Percentiles rank a stretch among this genome's conserved stretches.
phyloP scores from a whole-genome alignment of 2,329 filamentous ascomycete species.

The Penicillium sp. region DNA sequence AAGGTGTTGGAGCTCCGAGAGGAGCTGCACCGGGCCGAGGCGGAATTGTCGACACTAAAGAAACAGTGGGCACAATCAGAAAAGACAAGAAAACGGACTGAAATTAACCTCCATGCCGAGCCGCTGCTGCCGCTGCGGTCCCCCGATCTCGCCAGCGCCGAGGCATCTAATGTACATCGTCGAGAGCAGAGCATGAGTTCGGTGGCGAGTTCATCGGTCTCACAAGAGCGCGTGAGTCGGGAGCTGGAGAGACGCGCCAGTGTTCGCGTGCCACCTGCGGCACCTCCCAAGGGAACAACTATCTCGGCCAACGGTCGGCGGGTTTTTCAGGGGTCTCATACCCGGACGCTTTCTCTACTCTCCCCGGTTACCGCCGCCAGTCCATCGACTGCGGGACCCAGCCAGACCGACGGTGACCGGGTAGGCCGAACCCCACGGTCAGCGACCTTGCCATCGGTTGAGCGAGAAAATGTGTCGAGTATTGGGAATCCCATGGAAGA shows the following conservation, averaged over 20 bases:
- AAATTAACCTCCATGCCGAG: conserved; percentile 62
- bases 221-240: conserved; percentile 43
- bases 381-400: conserved; percentile 20
- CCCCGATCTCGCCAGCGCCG: conserved; percentile 24
- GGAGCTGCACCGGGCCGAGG: conserved; percentile 81
- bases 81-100: conserved; percentile 71
- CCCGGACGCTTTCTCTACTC: conserved; percentile 75
- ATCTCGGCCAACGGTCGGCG: conserved; percentile 54
- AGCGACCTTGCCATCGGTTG: conserved; percentile 45
- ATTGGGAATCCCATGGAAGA: conserved; percentile 23
- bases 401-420: conserved; percentile 27
- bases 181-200: conserved; percentile 33
- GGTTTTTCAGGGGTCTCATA: conserved; percentile 68
- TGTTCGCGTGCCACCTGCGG: conserved; percentile 56
- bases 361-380: conserved; percentile 55
- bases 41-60: conserved; percentile 75
- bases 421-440: conserved; percentile 42
- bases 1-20: conserved; percentile 88
- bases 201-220: conserved; percentile 27
- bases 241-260: conserved; percentile 76
- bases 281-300: conserved; percentile 36
- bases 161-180: conserved; percentile 20
- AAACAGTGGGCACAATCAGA: conserved; percentile 80
- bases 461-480: conserved; percentile 32
- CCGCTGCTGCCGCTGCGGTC: conserved; percentile 59